Evolutionary conservation across 805 yeast genomes (phyloP).

Genomic region (Yarrowia sp.): DNA sequence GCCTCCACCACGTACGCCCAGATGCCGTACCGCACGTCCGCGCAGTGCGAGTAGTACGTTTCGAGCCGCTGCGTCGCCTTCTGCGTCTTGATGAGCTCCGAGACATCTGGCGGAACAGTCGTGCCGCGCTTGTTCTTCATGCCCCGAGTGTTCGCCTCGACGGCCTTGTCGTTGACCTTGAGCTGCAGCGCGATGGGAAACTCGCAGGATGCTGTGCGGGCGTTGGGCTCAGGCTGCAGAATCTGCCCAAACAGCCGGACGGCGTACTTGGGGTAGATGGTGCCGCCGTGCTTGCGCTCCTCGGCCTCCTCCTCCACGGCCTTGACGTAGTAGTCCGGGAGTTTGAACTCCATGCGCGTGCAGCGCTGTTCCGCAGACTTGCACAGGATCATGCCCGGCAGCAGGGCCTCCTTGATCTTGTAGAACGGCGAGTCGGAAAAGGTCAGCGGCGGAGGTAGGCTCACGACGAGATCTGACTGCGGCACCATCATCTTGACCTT

Average conservation of each 20-base stretch:
- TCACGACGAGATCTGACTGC: background rate
- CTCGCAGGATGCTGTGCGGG: background rate
- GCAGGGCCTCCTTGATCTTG: background rate
- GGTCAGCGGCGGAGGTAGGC: background rate
- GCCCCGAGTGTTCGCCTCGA: constrained; percentile 65
- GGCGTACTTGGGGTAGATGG: constrained; percentile 9
- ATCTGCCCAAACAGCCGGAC: constrained; percentile 42
- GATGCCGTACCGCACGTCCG: constrained; percentile 33
- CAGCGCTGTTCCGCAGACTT: background rate
- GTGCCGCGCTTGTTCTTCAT: constrained; percentile 75
- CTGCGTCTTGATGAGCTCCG: constrained; percentile 44
- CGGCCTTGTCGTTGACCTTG: constrained; percentile 50
- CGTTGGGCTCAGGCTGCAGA: background rate
- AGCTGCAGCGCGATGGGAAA: constrained; percentile 76
- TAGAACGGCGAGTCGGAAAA: constrained; percentile 5
- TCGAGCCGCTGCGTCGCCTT: background rate
- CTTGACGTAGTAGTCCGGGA: background rate
- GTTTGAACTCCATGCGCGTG: constrained; percentile 3
- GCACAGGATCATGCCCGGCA: constrained; percentile 5
- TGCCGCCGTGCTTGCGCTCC: background rate
- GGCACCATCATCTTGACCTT: background rate
- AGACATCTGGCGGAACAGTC: constrained; percentile 76
- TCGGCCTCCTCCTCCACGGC: constrained; percentile 13
- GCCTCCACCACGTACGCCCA: constrained; percentile 60
- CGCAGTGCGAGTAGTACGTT: constrained; percentile 3